A percentile compares a stretch with the other conserved stretches of the same genome.
Conservation (phyloP, 306 rosid species). For the Pyrus betulifolia region DNA sequence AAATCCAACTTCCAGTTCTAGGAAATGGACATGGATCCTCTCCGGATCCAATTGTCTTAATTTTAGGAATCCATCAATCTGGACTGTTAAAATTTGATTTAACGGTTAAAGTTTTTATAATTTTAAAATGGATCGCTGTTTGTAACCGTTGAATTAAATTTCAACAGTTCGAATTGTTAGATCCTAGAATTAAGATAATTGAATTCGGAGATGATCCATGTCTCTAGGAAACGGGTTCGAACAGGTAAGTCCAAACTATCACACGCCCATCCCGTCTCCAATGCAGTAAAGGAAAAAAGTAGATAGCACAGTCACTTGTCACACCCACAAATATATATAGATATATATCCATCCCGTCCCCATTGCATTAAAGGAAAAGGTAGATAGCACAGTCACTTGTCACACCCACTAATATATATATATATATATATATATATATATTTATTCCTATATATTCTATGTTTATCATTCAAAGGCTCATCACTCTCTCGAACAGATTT, state of each 20-base stretch:
- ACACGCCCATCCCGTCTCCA: slow-evolving; percentile 3
- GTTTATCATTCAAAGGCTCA: background rate
- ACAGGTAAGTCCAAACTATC: slow-evolving; percentile 22
- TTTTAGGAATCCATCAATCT: too few species aligned
- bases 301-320: slow-evolving; percentile 10
- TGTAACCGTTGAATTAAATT: too few species aligned
- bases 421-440: too few species aligned
- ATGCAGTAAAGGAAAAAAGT: background rate
- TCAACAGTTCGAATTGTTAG: too few species aligned
- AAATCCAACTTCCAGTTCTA: background rate
- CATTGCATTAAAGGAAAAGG: background rate
- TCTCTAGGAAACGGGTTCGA: background rate
- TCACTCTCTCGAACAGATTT: background rate
- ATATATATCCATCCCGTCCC: background rate
- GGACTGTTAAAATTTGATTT: too few species aligned
- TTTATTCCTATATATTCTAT: background rate
- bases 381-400: slow-evolving; percentile 8
- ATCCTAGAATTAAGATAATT: too few species aligned
- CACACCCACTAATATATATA: background rate
- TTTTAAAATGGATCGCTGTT: too few species aligned
- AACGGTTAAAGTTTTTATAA: too few species aligned
- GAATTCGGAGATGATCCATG: too few species aligned
- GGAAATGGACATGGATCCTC: background rate
- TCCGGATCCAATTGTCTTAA: too few species aligned
- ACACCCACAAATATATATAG: background rate